Conservation (phyloP, 176 grass and related monocot species). For the Poa annua region DNA sequence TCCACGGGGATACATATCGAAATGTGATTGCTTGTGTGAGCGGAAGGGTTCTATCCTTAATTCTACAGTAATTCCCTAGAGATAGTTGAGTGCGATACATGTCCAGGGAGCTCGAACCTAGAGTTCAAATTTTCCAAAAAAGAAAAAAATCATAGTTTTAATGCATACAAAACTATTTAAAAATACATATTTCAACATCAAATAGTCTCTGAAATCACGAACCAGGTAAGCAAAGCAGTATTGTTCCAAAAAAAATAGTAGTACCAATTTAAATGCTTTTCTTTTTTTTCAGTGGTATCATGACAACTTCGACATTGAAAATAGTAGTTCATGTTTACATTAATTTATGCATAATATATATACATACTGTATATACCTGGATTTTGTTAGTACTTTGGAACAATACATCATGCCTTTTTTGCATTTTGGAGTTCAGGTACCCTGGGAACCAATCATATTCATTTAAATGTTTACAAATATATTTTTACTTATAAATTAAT, state of each 20-base stretch:
- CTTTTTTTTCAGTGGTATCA: neutral
- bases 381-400: neutral
- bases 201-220: neutral
- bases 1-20: neutral
- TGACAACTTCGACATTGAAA: neutral
- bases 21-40: neutral
- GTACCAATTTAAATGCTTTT: neutral
- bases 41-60: neutral
- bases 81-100: neutral
- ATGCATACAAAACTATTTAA: neutral
- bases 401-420: neutral
- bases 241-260: neutral
- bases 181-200: neutral
- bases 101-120: neutral
- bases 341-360: neutral
- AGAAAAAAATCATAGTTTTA: neutral
- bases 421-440: neutral
- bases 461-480: neutral
- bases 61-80: slow-evolving; percentile 19
- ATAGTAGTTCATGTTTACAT: neutral
- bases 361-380: neutral
- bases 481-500: neutral
- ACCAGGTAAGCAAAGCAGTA: neutral
- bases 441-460: neutral
- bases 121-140: neutral